Evolutionary conservation across 1,139 yeast species (phyloP).

Genomic region (Pichia sp.): DNA sequence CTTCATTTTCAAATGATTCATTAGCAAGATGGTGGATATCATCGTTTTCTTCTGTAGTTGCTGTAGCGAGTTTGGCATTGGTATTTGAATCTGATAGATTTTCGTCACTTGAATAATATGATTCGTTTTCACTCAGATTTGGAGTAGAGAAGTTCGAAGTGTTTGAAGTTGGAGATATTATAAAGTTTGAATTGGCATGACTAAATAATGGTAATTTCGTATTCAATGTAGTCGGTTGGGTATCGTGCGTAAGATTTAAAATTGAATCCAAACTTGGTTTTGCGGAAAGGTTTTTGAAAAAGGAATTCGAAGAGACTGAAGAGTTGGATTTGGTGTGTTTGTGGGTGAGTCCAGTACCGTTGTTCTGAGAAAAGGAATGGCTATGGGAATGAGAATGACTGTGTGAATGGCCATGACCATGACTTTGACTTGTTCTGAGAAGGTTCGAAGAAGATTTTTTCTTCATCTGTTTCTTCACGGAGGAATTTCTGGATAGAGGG

Average conservation of each 20-base stretch:
- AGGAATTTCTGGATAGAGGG: constrained; percentile 12
- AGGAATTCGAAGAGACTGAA: constrained; percentile 10
- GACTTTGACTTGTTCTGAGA: constrained; percentile 6
- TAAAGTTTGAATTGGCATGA: constrained; percentile 3
- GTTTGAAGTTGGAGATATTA: constrained; percentile 1
- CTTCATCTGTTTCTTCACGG: constrained; percentile 15
- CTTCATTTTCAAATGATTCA: constrained; percentile 11
- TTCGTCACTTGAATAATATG: constrained; percentile 14
- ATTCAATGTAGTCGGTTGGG: background rate
- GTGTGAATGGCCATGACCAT: background rate
- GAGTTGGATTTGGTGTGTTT: constrained; percentile 12
- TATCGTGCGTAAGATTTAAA: constrained; percentile 10
- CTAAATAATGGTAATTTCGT: background rate
- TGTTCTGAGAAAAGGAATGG: background rate
- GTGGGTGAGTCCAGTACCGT: background rate
- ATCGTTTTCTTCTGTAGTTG: background rate
- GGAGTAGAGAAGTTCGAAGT: constrained; percentile 4
- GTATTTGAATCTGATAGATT: constrained; percentile 2
- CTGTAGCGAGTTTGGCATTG: too few relatives aligned
- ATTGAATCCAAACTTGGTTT: constrained; percentile 15
- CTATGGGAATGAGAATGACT: constrained; percentile 6
- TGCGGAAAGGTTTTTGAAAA: constrained; percentile 11
- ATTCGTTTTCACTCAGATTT: constrained; percentile 10
- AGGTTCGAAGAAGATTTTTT: constrained; percentile 14
- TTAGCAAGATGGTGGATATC: background rate